These are phyloP conservation scores for Tuber umbilicatum DNA, from an alignment of 495 filamentous ascomycete species.

Conservation along the genomic window DNA sequence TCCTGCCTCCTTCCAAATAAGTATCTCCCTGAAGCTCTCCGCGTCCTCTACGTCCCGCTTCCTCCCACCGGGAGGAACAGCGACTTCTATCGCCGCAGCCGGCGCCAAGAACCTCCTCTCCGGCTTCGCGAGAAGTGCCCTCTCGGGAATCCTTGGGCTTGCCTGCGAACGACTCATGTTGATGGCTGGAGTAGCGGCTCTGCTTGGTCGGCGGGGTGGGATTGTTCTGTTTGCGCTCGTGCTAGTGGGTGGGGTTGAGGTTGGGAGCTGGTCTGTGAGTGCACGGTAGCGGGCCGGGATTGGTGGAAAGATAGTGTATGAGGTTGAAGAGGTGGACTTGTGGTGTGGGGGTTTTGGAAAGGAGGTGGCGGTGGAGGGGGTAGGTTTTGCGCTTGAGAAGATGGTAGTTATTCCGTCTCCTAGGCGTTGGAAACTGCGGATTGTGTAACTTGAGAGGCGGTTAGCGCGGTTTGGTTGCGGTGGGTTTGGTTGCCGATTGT, in stretches of 20 bases:
- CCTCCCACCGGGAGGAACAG: slow-evolving; percentile 16
- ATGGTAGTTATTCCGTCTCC: slow-evolving; percentile 23
- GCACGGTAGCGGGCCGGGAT: slow-evolving; percentile 10
- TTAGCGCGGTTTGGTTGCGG: slow-evolving; percentile 13
- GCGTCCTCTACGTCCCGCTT: slow-evolving; percentile 16
- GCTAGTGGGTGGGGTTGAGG: slow-evolving; percentile 10
- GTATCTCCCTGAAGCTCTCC: slow-evolving; percentile 32
- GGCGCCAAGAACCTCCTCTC: slow-evolving; percentile 3
- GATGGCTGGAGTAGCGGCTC: slow-evolving; percentile 13
- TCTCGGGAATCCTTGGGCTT: not conserved
- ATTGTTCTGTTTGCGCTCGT: slow-evolving; percentile 1
- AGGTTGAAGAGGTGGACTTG: not conserved
- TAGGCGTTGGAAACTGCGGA: slow-evolving; percentile 25
- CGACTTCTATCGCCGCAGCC: slow-evolving; percentile 28
- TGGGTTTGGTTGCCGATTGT: slow-evolving; percentile 3
- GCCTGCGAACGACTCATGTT: slow-evolving; percentile 25
- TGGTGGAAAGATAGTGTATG: slow-evolving; percentile 28
- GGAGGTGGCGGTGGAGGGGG: not conserved
- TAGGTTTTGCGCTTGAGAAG: not conserved
- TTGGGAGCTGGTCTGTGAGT: not conserved
- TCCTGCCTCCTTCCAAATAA: slow-evolving; percentile 27
- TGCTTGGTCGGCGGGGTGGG: slow-evolving; percentile 27
- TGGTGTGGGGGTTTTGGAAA: slow-evolving; percentile 6
- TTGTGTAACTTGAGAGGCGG: slow-evolving; percentile 27
- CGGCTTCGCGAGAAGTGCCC: not conserved